Base-by-base conservation (phyloP, 2,329 filamentous ascomycete genomes). In the Fusarium longipes region DNA sequence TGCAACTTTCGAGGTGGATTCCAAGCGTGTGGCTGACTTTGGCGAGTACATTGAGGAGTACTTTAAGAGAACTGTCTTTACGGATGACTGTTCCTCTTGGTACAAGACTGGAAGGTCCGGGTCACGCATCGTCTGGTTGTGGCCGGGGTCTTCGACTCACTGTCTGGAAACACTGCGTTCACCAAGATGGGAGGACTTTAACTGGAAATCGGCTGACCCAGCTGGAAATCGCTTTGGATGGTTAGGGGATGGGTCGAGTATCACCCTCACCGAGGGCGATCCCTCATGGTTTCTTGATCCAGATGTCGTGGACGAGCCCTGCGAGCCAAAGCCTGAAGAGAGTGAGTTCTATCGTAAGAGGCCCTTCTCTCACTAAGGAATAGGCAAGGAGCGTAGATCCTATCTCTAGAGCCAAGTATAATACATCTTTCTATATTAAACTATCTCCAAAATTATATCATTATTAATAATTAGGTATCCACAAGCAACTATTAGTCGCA, bases 11-110 rank as follows among this genome's bases (percentile, higher is more conserved):
- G 57, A 65, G 24, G 29, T 30, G 1, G 57, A 40, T 15, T n/a
- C 52, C 1, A 33, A 43, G 15, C 52, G 56, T 9, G 61, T 65
- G 1, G 54, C 27, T 9, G 57, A 58, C 30, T 67, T 67, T 12
- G 38, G 44, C 17, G 29, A 58, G 40, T 65, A 56, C 22, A 43
- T 62, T 4, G 54, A 65, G 9, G 62, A 65, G 32, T 65, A 67
- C 50, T 67, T 67, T 14, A 59, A 65, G 17, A 2, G 40, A 4
- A 67, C 65, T 12, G 65, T 67, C 12, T 67, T 49, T n/a, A 58
- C 40, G 2, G 56, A 61, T 36, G 52, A 65, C 8, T 67, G 64
- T 48, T 51, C 47, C 14, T 61, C 56, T 3, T 67, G 64, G 64
- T 67, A 67, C 33, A 30, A 39, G 2, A 15, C 38, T 6, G 36